A percentile compares a stretch with the other conserved stretches of the same genome.
phyloP scores from a whole-genome alignment of 2,329 filamentous ascomycete species.

The Alternaria novae-zelandiae region DNA sequence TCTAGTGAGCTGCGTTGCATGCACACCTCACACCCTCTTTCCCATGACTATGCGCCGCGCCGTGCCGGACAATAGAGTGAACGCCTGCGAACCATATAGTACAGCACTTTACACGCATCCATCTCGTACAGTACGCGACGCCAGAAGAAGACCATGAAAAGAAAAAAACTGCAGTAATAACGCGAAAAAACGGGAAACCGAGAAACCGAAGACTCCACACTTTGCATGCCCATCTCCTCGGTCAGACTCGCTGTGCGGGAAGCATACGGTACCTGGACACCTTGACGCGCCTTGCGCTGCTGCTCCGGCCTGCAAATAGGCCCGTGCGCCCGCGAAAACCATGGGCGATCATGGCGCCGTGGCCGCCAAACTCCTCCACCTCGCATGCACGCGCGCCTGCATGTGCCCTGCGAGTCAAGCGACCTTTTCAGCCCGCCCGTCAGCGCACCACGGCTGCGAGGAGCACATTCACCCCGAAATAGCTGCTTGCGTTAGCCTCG shows the following conservation, averaged over 20 bases:
- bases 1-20: not conserved
- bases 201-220: not conserved
- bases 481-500: conserved; percentile 47
- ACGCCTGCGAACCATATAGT: conserved; percentile 1
- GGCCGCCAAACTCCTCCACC: not conserved
- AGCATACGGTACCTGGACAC: not conserved
- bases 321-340: not conserved
- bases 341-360: not conserved
- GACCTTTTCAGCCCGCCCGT: conserved; percentile 10
- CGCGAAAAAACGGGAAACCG: not conserved
- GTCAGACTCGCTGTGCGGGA: not conserved
- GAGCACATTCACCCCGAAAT: conserved; percentile 50
- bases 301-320: not conserved
- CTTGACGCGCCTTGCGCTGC: not conserved
- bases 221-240: not conserved
- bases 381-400: not conserved
- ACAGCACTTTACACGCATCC: not conserved
- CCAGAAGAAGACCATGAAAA: not conserved
- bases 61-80: not conserved
- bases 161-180: not conserved
- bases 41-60: not conserved
- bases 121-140: not conserved
- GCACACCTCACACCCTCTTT: not conserved
- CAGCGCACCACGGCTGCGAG: conserved; percentile 48
- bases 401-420: conserved; percentile 16